phyloP scores from a whole-genome alignment of 2,329 filamentous ascomycete species.

The Mollisiaceae sp. region DNA sequence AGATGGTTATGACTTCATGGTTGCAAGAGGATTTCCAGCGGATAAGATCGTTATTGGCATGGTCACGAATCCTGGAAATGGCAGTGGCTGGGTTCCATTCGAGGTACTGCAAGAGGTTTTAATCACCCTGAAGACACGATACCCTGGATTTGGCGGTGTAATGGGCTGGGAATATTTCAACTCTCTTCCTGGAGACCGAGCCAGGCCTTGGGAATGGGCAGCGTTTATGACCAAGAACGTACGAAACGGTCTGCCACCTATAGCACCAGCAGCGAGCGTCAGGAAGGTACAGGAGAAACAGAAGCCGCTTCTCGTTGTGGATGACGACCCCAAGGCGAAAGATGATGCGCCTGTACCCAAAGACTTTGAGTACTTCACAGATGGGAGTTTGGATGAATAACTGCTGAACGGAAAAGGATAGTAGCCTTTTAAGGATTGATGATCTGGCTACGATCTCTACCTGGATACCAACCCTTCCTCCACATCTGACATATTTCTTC shows the following conservation, averaged over 20 bases:
- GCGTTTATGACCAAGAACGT: slow-evolving; percentile 56
- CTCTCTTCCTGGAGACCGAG: slow-evolving; percentile 66
- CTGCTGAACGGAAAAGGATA: not conserved
- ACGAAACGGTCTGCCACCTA: slow-evolving; percentile 20
- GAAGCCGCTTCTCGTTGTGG: slow-evolving; percentile 28
- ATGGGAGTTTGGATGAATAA: slow-evolving; percentile 34
- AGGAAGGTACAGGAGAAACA: slow-evolving; percentile 13
- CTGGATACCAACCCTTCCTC: not conserved
- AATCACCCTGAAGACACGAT: slow-evolving; percentile 60
- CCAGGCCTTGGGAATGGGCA: slow-evolving; percentile 79
- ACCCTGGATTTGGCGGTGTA: slow-evolving; percentile 79
- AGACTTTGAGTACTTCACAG: slow-evolving; percentile 38
- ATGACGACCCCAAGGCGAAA: slow-evolving; percentile 27
- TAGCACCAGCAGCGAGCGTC: slow-evolving; percentile 5
- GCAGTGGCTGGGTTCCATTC: slow-evolving; percentile 67
- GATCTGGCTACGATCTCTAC: not conserved
- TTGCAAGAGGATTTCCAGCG: slow-evolving; percentile 71
- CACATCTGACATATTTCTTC: not conserved
- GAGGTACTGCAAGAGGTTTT: slow-evolving; percentile 62
- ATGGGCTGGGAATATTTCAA: slow-evolving; percentile 99
- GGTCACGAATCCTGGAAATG: slow-evolving; percentile 79
- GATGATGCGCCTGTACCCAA: slow-evolving; percentile 36
- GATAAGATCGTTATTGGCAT: slow-evolving; percentile 79
- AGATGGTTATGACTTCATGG: slow-evolving; percentile 56
- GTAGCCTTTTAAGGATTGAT: not conserved